A percentile compares a stretch with the other conserved stretches of the same genome.
phyloP scores from a whole-genome alignment of 345 rosid species.

The Schrenkiella parvula region DNA sequence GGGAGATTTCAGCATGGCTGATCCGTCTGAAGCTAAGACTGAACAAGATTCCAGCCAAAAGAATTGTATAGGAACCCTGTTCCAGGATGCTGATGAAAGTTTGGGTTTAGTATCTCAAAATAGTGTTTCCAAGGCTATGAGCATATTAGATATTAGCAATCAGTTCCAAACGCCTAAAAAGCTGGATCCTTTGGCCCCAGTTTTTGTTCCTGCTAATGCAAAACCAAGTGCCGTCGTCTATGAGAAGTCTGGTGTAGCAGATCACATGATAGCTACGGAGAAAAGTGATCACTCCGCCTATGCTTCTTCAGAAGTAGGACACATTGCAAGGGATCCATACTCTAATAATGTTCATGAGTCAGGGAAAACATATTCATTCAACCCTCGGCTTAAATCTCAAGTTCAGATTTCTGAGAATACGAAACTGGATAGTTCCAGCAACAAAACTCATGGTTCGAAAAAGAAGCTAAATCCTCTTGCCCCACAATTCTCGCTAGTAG shows the following conservation, averaged over 20 bases:
- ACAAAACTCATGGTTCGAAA: not conserved
- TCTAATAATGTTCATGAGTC: constrained; percentile 7
- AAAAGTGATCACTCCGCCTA: not conserved
- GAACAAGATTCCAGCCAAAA: not conserved
- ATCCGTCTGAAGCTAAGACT: not conserved
- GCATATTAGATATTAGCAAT: not conserved
- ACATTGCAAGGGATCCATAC: not conserved
- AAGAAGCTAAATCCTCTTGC: constrained; percentile 23
- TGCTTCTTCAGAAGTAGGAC: constrained; percentile 18
- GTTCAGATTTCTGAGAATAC: constrained; percentile 27
- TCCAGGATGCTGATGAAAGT: not conserved
- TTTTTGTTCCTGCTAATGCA: constrained; percentile 17
- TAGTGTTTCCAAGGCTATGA: constrained; percentile 2
- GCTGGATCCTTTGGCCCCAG: constrained; percentile 23
- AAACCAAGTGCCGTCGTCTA: not conserved
- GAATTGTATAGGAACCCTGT: not conserved
- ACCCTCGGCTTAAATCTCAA: constrained; percentile 23
- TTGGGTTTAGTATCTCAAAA: constrained; percentile 16
- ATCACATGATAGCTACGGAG: not conserved
- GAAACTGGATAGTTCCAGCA: constrained; percentile 5
- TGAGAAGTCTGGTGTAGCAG: constrained; percentile 3
- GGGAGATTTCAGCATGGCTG: not conserved
- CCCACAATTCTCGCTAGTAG: constrained; percentile 2
- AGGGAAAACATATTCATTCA: constrained; percentile 21
- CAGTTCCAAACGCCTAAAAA: not conserved